Evolutionary conservation across 106 monocot species (phyloP).

Genomic region (Dendrobium chrysotoxum): DNA sequence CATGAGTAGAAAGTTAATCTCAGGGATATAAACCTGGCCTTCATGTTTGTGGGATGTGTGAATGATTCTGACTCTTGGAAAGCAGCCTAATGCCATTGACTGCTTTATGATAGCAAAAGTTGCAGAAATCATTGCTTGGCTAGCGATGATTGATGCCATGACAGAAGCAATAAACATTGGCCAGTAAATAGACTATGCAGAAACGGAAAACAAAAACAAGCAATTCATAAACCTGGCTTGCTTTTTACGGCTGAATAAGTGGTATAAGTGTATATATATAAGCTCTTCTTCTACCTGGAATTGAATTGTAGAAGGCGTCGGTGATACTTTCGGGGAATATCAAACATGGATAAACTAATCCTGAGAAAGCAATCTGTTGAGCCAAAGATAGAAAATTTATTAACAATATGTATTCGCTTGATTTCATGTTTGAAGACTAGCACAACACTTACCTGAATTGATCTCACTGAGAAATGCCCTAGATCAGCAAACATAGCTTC

Average conservation of each 20-base stretch:
- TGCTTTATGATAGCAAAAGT: conserved; percentile 38
- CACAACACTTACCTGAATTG: conserved; percentile 41
- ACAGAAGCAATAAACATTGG: conserved; percentile 35
- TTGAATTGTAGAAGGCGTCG: conserved; percentile 54
- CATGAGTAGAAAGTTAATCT: too few species aligned
- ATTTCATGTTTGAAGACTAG: not conserved
- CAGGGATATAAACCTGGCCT: conserved; percentile 57
- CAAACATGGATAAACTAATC: conserved; percentile 46
- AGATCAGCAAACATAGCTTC: too few species aligned
- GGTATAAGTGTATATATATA: too few species aligned
- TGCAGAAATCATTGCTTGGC: conserved; percentile 48
- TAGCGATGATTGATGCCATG: conserved; percentile 34
- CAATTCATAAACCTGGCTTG: not conserved
- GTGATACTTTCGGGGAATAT: conserved; percentile 13
- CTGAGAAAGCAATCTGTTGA: conserved; percentile 46
- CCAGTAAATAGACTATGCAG: conserved; percentile 33
- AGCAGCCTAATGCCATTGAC: conserved; percentile 36
- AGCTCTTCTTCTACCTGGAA: conserved; percentile 26
- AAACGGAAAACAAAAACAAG: not conserved
- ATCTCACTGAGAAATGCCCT: conserved; percentile 67
- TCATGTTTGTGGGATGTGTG: conserved; percentile 51
- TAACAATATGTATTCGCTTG: not conserved
- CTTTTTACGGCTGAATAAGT: not conserved
- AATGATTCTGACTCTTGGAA: conserved; percentile 31
- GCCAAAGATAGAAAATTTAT: conserved; percentile 4